These are phyloP conservation scores for Polygonum aviculare DNA, from an alignment of 148 eudicot species.

Conservation along the genomic window DNA sequence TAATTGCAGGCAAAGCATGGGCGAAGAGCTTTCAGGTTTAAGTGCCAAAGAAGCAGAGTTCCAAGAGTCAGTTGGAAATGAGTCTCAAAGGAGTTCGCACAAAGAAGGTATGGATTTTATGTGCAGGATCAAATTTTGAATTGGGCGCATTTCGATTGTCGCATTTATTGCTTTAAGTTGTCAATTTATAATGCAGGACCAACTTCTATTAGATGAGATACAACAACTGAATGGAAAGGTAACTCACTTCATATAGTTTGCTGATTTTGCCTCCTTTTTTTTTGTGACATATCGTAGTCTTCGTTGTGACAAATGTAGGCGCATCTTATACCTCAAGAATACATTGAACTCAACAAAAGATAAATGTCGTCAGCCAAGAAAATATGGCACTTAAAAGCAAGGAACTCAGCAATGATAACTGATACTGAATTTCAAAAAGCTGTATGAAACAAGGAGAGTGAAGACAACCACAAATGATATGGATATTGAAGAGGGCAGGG, in stretches of 20 bases:
- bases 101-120: slow-evolving; percentile 26
- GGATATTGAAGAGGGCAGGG: slow-evolving; percentile 8
- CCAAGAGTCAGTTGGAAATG: slow-evolving; percentile 32
- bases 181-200: slow-evolving; percentile 42
- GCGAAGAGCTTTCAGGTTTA: slow-evolving; percentile 41
- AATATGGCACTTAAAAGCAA: slow-evolving; percentile 43
- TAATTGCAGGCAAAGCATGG: slow-evolving; percentile 28
- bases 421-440: neutral
- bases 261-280: neutral
- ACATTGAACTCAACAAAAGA: slow-evolving; percentile 55
- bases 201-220: slow-evolving; percentile 52
- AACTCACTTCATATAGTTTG: slow-evolving; percentile 9
- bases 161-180: too few relatives aligned
- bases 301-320: slow-evolving; percentile 27
- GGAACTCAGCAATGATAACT: slow-evolving; percentile 16
- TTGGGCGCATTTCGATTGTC: too few relatives aligned
- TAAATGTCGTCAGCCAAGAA: slow-evolving; percentile 40
- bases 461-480: neutral
- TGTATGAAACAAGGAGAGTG: neutral
- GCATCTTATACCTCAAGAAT: slow-evolving; percentile 54
- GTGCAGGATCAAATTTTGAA: too few relatives aligned
- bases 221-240: slow-evolving; percentile 52
- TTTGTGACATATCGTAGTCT: slow-evolving; percentile 5
- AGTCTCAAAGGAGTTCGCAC: slow-evolving; percentile 30
- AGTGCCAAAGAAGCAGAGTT: slow-evolving; percentile 31